Conservation (phyloP, 257 asterid genomes). For the Fraxinus pennsylvanica region DNA sequence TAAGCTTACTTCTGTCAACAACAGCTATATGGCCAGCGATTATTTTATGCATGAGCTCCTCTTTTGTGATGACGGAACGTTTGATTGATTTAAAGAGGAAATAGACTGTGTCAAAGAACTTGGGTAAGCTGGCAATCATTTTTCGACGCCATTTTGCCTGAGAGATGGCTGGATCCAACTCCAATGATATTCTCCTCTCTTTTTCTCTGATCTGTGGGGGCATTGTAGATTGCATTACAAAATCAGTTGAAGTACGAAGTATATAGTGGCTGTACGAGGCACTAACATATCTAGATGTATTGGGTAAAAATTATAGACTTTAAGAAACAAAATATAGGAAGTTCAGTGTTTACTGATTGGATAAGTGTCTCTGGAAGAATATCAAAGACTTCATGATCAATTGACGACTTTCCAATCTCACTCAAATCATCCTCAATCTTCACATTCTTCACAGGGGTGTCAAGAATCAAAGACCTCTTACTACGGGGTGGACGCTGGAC, state of each 20-base stretch:
- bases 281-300: background rate
- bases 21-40: conserved; percentile 48
- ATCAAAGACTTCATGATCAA: conserved; percentile 42
- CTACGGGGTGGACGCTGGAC: conserved; percentile 63
- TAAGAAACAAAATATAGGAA: background rate
- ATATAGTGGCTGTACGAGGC: background rate
- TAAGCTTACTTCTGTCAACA: conserved; percentile 57
- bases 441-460: conserved; percentile 62
- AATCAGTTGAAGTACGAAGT: background rate
- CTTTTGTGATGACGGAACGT: conserved; percentile 66
- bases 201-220: conserved; percentile 65
- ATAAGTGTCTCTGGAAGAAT: conserved; percentile 61
- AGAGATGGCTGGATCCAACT: conserved; percentile 81
- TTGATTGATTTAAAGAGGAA: conserved; percentile 68
- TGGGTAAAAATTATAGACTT: background rate
- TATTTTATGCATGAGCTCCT: conserved; percentile 61
- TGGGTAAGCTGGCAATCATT: conserved; percentile 70
- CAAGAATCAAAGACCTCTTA: conserved; percentile 65
- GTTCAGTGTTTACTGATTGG: conserved; percentile 56
- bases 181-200: conserved; percentile 51
- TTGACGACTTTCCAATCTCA: conserved; percentile 27
- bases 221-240: background rate
- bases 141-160: conserved; percentile 67
- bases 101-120: conserved; percentile 61
- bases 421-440: conserved; percentile 31